Base-by-base conservation (phyloP, 345 rosid species). In the Boechera stricta region DNA sequence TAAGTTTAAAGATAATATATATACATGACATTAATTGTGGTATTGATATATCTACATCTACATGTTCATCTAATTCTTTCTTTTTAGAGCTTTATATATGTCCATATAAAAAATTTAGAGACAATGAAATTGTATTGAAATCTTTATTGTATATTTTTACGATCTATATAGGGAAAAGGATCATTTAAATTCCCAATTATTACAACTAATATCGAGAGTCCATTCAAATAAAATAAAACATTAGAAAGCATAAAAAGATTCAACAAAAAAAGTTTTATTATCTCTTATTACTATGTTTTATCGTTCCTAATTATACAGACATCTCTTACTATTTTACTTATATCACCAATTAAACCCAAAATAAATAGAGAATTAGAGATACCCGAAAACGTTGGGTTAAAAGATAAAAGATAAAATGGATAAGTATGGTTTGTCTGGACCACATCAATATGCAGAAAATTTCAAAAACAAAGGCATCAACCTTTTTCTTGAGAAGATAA, bases 401-500 rank as follows among this genome's bases (percentile, higher is more conserved):
- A 52, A 52, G 53, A 12, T 1, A 26, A 35, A 42, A 16, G 15
- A 59, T 38, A 39, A 39, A 63, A 51, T 38, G 71, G 78, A 75
- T 66, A 66, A 57, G 39, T 56, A 75, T 57, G 59, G 79, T 42
- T 55, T 60, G 48, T 39, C 24, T 76, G 80, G 80, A 76, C 79
- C 79, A 76, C 79, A 52, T 61, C 79, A 76, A 76, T 69, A 52
- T 41, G 75, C 70, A 76, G 69, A 76, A 69, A 53, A 76, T 10
- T 13, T 61, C 64, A 76, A 61, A 76, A 69, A 52, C 64, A 76
- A 69, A 76, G 64, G 75, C 64, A 76, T 76, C 75, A 61, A 76
- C 57, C 64, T 76, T 75, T 75, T 76, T 76, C 64, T 41, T 76
- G 55, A 68, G 79, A 69, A 61, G 80, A 76, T 76, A 76, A 76